Base-by-base conservation (phyloP, 2,329 filamentous ascomycete genomes). In the Verticillium nonalfalfae region DNA sequence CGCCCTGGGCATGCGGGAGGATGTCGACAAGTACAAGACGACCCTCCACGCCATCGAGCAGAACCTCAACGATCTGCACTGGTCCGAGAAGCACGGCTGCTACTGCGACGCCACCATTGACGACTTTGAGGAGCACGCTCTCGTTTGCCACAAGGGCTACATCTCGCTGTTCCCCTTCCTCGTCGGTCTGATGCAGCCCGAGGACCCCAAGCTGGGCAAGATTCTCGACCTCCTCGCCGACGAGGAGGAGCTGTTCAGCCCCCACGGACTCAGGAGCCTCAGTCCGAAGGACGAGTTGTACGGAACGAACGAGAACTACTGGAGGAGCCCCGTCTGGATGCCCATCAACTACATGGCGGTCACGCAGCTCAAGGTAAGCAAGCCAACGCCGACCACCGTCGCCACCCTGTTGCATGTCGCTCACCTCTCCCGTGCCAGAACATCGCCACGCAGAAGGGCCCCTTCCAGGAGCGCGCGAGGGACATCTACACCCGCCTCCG, bases 61-160 rank as follows among this genome's bases (percentile, higher is more conserved):
- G 69, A 99, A 99, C 74, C 86, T 98, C 56, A 89, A 95, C 68
- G 93, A 97, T 71, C 82, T 99, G 45, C 95, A 99, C 77, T 99
- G 95, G 95, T 90, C 89, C 18, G 85, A 91, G 60, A 82, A 88
- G 68, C 84, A 88, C 3, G 87, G 91, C 61, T 90, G 90, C 64
- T 99, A 93, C 79, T 99, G 95, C 73, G 95, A 99, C 73, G 92
- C 93, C 1, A 97, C 92, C 0, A 90, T 99, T 63, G 94, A 99
- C 69, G 93, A 93, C 63, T 99, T 91, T 71, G 95, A 99, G 74
- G 95, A 99, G 76, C 88, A 91, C 70, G 75, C 83, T 39, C 88
- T 95, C 21, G 91, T 97, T 52, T 99, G 95, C 78, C 95, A 98
- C 79, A 97, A 96, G 76, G 95, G 95, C 21, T 99, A 99, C 71